These are phyloP conservation scores for Hyparrhenia diplandra DNA, from an alignment of 176 grass and related monocot genomes.

Conservation along the genomic window DNA sequence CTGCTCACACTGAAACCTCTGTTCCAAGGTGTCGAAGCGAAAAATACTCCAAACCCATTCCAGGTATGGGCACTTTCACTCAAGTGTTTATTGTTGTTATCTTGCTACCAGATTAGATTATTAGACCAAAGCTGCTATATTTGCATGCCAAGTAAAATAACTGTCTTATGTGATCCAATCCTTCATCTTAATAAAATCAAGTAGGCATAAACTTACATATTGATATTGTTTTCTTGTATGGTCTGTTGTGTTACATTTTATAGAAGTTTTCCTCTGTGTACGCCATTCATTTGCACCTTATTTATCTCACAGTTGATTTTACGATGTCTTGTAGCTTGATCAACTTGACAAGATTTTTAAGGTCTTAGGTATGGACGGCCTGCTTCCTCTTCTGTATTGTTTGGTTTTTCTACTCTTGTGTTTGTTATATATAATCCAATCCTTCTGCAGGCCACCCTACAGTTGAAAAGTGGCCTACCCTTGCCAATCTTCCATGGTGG, in stretches of 20 bases:
- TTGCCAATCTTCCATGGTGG: slow-evolving; percentile 91
- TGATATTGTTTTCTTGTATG: slow-evolving; percentile 17
- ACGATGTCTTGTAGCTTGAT: slow-evolving; percentile 68
- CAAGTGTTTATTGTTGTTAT: slow-evolving; percentile 16
- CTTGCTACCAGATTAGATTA: slow-evolving; percentile 13
- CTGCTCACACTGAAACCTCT: slow-evolving; percentile 91
- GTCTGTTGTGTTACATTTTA: background rate
- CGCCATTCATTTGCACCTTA: slow-evolving; percentile 21
- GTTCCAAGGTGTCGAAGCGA: slow-evolving; percentile 98
- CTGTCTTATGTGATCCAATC: background rate
- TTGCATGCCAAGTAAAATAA: background rate
- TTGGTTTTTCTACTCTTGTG: background rate
- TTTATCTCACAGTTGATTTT: slow-evolving; percentile 48
- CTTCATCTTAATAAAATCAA: slow-evolving; percentile 8
- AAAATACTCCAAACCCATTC: slow-evolving; percentile 89
- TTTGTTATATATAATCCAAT: slow-evolving; percentile 13
- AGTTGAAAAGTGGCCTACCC: slow-evolving; percentile 93
- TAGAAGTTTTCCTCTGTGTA: slow-evolving; percentile 10
- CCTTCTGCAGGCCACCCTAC: slow-evolving; percentile 84
- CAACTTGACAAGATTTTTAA: slow-evolving; percentile 99
- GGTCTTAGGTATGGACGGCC: slow-evolving; percentile 72
- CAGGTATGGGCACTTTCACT: slow-evolving; percentile 59
- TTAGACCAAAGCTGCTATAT: background rate
- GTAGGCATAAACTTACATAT: background rate
- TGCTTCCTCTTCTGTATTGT: slow-evolving; percentile 15